These are phyloP conservation scores for Trichoderma aggressivum DNA, from an alignment of 2,329 filamentous ascomycete species.

Conservation along the genomic window DNA sequence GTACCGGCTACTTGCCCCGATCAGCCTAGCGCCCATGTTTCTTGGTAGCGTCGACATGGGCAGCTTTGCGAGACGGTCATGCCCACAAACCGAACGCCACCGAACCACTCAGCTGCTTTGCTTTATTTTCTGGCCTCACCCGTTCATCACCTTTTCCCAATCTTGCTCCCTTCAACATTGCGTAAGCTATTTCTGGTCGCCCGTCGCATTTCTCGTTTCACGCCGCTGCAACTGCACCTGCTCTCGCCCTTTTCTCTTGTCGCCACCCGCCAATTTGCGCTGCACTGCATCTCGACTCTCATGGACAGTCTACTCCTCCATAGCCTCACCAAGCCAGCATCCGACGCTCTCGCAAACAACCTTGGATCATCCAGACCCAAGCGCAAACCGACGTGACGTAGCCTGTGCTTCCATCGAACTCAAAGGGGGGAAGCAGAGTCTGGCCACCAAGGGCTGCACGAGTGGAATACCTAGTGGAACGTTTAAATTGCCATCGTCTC, in stretches of 20 bases:
- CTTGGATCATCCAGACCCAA: conserved; percentile 5
- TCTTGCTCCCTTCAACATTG: not conserved
- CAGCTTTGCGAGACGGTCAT: conserved; percentile 8
- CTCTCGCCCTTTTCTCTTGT: not conserved
- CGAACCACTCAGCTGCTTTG: conserved; percentile 5
- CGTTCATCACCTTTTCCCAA: not conserved
- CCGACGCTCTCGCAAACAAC: not conserved
- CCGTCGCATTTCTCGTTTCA: not conserved
- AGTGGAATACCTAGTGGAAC: not conserved
- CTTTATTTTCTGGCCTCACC: conserved; percentile 11
- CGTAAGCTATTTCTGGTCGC: not conserved
- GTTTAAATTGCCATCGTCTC: not conserved
- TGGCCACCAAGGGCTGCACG: not conserved
- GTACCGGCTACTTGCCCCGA: conserved; percentile 11
- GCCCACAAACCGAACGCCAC: conserved; percentile 15
- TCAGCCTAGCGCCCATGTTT: not conserved
- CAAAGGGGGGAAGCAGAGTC: not conserved
- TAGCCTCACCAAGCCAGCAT: not conserved
- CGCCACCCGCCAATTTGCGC: not conserved
- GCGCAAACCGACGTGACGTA: conserved; percentile 17
- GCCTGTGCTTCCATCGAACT: not conserved
- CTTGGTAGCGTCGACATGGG: conserved; percentile 10
- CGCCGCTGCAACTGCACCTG: not conserved
- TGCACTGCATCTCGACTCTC: conserved; percentile 9
- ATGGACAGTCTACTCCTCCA: conserved; percentile 19